Evolutionary conservation across 495 filamentous ascomycete genomes (phyloP), one percentile per base, ranked within the genome.

Genomic region (Tuber brumale): DNA sequence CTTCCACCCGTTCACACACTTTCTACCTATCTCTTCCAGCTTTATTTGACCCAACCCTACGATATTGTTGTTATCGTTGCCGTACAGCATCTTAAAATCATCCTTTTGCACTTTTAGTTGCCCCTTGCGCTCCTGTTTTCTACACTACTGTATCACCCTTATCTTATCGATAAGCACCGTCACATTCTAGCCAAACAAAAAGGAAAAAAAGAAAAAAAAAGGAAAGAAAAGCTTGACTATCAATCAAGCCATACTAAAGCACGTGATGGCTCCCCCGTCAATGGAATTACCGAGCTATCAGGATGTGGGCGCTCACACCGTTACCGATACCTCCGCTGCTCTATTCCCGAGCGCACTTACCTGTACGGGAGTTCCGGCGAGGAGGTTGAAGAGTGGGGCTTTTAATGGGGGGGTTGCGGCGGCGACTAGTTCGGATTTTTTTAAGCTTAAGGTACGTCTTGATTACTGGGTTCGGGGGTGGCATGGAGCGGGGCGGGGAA

Each of bases 331-430:
- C 23, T 37, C 76, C 12, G 71, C 76, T 18, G 46, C 79, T 41
- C 74, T 77, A 61, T 81, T 89, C 72, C 87, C 89, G 2, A 87
- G 89, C 75, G 89, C 91, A 51, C 85, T 97, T 81, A 93, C 92
- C 46, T 85, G 93, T 83, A 87, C 91, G 77, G 90, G 89, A 27
- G 89, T 98, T 71, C 80, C 87, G 39, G 91, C 87, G 16, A 86
- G 92, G 81, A 88, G 95, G 57, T 88, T 87, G 72, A 93, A 91
- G 83, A 86, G 87, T 27, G 90, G 90, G 1, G 88, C 88, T 76
- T 85, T 95, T 51, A 87, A 89, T 74, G 91, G 90, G 46, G 91
- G 90, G n/a, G 88, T 93, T 69, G 95, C 95, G 44, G 92, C 94
- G 23, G 86, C 87, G 61, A 90, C 90, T 27, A 91, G 89, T 84